Evolutionary conservation across 2,329 filamentous ascomycete species (phyloP).

Genomic region (Fusarium nematophilum): DNA sequence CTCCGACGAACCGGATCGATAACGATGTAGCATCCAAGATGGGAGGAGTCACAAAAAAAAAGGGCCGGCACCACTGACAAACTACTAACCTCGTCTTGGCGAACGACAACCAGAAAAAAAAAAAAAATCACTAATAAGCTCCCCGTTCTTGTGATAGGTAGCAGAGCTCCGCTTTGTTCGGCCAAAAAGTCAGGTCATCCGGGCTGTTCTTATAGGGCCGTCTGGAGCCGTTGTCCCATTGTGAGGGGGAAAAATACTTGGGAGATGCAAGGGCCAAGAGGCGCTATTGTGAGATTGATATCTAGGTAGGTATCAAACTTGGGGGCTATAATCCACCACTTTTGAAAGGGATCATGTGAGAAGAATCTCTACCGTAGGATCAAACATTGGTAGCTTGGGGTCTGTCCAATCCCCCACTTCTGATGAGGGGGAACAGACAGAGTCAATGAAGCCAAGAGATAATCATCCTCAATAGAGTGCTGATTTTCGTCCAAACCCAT

Average conservation of each 20-base stretch:
- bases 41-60: conserved; percentile 4
- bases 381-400: no score
- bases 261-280: conserved; percentile 6
- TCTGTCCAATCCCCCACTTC: no score
- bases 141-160: conserved; percentile 16
- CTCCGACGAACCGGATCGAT: conserved; percentile 10
- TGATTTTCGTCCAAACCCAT: background rate
- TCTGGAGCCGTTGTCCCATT: background rate
- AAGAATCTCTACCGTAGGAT: no score
- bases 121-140: background rate
- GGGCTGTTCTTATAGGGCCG: conserved; percentile 20
- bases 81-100: conserved; percentile 36
- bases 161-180: conserved; percentile 21
- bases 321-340: no score
- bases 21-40: conserved; percentile 9
- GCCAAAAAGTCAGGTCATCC: conserved; percentile 26
- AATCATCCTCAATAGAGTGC: no score
- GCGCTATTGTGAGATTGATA: background rate
- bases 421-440: no score
- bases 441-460: no score
- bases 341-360: no score
- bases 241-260: background rate
- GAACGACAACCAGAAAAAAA: conserved; percentile 2
- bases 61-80: conserved; percentile 29
- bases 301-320: no score